phyloP scores from a whole-genome alignment of 2,329 filamentous ascomycete genomes.

The Talaromyces sp. region DNA sequence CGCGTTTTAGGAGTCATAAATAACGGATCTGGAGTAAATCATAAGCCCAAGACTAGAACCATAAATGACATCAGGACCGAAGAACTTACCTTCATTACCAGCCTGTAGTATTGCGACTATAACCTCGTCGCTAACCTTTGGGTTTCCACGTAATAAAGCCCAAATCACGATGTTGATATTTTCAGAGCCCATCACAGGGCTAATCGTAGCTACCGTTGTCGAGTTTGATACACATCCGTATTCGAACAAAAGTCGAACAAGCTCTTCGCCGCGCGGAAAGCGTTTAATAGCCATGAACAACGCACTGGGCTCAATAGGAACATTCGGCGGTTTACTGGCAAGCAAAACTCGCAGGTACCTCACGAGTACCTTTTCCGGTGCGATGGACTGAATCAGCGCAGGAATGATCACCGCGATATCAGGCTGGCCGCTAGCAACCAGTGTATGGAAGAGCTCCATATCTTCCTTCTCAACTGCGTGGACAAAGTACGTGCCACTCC shows the following conservation, averaged over 20 bases:
- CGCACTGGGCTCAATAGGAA: neutral
- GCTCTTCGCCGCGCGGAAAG: constrained; percentile 1
- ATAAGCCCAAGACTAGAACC: neutral
- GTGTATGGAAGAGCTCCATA: neutral
- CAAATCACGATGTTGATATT: neutral
- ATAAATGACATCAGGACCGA: no score
- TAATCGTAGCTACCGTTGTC: neutral
- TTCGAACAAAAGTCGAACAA: constrained; percentile 1
- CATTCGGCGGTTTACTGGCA: neutral
- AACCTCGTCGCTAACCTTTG: constrained; percentile 3
- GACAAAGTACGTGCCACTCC: neutral
- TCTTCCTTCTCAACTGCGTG: neutral
- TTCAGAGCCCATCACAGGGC: neutral
- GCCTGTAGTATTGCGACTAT: neutral
- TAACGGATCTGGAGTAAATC: neutral
- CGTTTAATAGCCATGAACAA: constrained; percentile 5
- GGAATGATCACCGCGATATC: neutral
- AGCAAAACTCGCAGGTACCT: neutral
- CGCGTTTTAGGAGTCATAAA: constrained; percentile 46
- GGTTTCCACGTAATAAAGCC: constrained; percentile 1
- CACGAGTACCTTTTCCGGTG: neutral
- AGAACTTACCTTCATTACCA: neutral
- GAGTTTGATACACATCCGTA: neutral
- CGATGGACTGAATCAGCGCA: neutral
- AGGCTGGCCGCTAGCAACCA: neutral